These are phyloP conservation scores for Perilla frutescens DNA, from an alignment of 257 asterid genomes.

Conservation along the genomic window DNA sequence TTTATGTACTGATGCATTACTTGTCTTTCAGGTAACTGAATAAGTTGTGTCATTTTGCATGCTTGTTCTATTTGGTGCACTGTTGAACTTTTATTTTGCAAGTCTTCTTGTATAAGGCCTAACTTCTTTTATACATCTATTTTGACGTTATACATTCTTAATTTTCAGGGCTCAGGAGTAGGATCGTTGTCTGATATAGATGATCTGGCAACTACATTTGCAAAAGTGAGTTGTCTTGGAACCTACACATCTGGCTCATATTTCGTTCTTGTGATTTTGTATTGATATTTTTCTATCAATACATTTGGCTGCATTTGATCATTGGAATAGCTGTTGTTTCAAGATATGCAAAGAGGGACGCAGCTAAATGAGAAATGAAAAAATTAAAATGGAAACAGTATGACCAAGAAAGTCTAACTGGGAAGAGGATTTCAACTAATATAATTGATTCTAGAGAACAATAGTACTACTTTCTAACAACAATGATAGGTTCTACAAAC, in stretches of 20 bases:
- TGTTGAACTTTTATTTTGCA: background rate
- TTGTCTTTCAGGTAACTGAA: background rate
- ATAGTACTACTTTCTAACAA: background rate
- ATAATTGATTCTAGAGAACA: conserved; percentile 22
- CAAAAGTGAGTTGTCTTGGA: conserved; percentile 60
- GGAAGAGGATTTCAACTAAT: background rate
- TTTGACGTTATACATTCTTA: conserved; percentile 4
- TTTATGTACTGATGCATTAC: background rate
- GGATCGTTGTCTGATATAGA: conserved; percentile 80
- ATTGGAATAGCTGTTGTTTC: background rate
- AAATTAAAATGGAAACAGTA: background rate
- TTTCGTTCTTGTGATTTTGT: conserved; percentile 21
- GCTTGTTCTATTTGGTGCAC: conserved; percentile 14
- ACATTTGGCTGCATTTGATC: conserved; percentile 26
- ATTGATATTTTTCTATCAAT: conserved; percentile 7
- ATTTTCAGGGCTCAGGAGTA: conserved; percentile 66
- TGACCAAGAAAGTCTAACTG: conserved; percentile 2
- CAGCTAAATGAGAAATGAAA: background rate
- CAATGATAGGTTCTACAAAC: background rate
- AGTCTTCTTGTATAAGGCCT: background rate
- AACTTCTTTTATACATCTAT: conserved; percentile 14
- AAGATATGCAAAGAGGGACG: background rate
- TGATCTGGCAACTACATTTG: conserved; percentile 78
- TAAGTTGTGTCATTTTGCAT: conserved; percentile 10
- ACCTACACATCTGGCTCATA: conserved; percentile 9